These are phyloP conservation scores for Lachancea nothofagi DNA, from an alignment of 805 yeast species.

Conservation along the genomic window DNA sequence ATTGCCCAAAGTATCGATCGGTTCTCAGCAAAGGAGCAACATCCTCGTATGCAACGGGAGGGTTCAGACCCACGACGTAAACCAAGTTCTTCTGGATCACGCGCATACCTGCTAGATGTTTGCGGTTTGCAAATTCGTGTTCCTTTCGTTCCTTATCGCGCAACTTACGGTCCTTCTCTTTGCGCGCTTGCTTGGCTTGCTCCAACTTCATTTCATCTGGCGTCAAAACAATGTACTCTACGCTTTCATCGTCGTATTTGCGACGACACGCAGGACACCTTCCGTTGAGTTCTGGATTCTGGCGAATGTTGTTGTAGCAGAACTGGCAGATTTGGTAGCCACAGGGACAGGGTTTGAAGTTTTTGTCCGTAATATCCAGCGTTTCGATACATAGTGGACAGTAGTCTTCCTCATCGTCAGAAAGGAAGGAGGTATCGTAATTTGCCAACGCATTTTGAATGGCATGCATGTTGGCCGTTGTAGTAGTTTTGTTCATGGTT, in stretches of 20 bases:
- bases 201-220: constrained; percentile 81
- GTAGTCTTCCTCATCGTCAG: constrained; percentile 35
- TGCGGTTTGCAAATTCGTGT: constrained; percentile 72
- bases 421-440: constrained; percentile 31
- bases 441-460: constrained; percentile 29
- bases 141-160: constrained; percentile 89
- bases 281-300: constrained; percentile 91
- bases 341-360: constrained; percentile 99
- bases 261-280: constrained; percentile 98
- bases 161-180: constrained; percentile 77
- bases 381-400: constrained; percentile 97
- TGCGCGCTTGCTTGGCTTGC: constrained; percentile 72
- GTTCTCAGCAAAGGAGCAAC: constrained; percentile 76
- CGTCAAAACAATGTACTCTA: constrained; percentile 76
- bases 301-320: constrained; percentile 93
- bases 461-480: constrained; percentile 26
- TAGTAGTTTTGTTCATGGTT: constrained; percentile 7
- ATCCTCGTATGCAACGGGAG: constrained; percentile 72
- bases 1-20: constrained; percentile 96
- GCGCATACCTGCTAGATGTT: constrained; percentile 92
- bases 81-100: constrained; percentile 98
- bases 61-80: constrained; percentile 89
- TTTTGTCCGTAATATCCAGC: constrained; percentile 92
- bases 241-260: constrained; percentile 85
- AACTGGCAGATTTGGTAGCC: constrained; percentile 98